These are phyloP conservation scores for Aspergillus persii DNA, from an alignment of 2,329 filamentous ascomycete genomes.

Conservation along the genomic window DNA sequence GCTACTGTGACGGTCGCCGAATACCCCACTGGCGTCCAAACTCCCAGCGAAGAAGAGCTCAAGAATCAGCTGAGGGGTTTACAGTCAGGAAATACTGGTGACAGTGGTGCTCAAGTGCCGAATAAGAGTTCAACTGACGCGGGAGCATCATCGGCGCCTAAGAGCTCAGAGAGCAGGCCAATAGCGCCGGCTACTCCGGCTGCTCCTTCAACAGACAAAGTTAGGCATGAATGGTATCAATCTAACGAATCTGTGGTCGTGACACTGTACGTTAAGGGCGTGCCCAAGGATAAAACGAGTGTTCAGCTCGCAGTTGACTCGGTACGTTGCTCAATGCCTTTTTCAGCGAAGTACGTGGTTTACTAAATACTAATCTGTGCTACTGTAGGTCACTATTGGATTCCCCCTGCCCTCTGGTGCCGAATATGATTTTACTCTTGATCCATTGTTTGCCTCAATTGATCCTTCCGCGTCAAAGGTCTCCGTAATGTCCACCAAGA, in stretches of 20 bases:
- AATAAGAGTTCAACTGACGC: slow-evolving; percentile 2
- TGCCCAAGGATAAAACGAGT: slow-evolving; percentile 55
- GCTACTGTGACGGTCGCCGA: slow-evolving; percentile 50
- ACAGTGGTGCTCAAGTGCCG: not conserved
- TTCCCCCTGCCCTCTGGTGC: slow-evolving; percentile 57
- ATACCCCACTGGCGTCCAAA: slow-evolving; percentile 48
- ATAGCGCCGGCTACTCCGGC: slow-evolving; percentile 1
- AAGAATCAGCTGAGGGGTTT: slow-evolving; percentile 33
- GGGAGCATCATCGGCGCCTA: not conserved
- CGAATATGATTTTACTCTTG: slow-evolving; percentile 60
- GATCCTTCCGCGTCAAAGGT: slow-evolving; percentile 60
- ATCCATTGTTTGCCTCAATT: slow-evolving; percentile 67
- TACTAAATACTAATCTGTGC: slow-evolving; percentile 16
- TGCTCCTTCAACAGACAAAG: slow-evolving; percentile 48
- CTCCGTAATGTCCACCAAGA: slow-evolving; percentile 71
- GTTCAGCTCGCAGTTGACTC: slow-evolving; percentile 53
- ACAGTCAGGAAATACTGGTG: slow-evolving; percentile 24
- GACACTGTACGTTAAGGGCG: slow-evolving; percentile 64
- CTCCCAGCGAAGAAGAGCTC: slow-evolving; percentile 43
- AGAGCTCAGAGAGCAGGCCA: slow-evolving; percentile 4
- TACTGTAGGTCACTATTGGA: slow-evolving; percentile 51
- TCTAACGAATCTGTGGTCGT: slow-evolving; percentile 60
- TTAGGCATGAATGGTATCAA: slow-evolving; percentile 70
- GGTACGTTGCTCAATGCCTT: slow-evolving; percentile 32
- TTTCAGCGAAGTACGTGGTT: slow-evolving; percentile 1